phyloP scores from a whole-genome alignment of 139 green algal species.

The Chlamydomonas sp. region DNA sequence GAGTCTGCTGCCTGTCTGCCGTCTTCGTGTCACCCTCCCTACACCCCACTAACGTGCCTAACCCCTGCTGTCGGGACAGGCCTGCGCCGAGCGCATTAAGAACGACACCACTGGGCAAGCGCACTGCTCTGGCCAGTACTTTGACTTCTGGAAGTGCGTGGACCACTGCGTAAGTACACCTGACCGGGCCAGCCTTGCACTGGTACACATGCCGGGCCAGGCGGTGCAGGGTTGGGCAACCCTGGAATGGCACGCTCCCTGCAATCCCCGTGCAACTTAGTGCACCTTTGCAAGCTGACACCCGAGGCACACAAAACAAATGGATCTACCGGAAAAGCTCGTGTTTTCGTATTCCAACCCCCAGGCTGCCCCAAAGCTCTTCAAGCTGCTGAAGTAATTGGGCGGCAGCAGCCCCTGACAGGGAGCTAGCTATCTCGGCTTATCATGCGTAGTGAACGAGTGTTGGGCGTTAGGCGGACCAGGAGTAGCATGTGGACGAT shows the following conservation, averaged over 20 bases:
- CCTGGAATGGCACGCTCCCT: background rate
- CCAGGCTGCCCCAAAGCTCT: conserved; percentile 51
- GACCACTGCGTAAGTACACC: conserved; percentile 73
- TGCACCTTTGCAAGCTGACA: background rate
- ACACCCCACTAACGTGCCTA: background rate
- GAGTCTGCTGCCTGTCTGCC: background rate
- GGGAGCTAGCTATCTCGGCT: no score
- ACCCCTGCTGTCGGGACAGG: conserved; percentile 42
- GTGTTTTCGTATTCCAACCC: background rate
- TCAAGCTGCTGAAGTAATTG: conserved; percentile 39
- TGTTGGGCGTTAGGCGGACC: no score
- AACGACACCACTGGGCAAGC: conserved; percentile 67
- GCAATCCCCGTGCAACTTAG: background rate
- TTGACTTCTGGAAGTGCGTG: conserved; percentile 84
- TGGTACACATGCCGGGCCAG: background rate
- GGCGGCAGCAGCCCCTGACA: background rate
- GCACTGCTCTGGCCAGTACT: conserved; percentile 84
- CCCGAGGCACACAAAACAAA: no score
- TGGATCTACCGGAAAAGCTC: no score
- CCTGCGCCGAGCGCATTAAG: conserved; percentile 77
- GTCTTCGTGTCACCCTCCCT: background rate
- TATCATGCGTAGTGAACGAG: no score
- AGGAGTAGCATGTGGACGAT: no score
- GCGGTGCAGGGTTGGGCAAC: background rate
- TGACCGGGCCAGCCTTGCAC: no score